phyloP scores from a whole-genome alignment of 768 basidiomycete species.

The Dacryopinax spathularia region DNA sequence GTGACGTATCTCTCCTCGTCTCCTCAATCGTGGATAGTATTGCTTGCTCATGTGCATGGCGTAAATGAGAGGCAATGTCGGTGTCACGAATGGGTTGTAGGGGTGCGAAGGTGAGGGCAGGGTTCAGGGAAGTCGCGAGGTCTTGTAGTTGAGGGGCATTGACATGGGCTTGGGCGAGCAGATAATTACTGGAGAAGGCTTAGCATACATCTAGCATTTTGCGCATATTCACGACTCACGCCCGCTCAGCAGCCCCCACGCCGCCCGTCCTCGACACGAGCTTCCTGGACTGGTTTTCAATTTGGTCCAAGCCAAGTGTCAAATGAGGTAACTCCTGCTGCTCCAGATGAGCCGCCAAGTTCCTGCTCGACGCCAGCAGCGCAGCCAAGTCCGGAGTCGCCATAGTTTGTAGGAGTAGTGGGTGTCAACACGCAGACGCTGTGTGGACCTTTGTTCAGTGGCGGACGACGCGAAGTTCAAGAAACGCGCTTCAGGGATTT shows the following conservation, averaged over 20 bases:
- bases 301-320: conserved; percentile 81
- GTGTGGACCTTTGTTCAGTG: not conserved
- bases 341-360: conserved; percentile 61
- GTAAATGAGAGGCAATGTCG: conserved; percentile 83
- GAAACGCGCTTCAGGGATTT: too few relatives aligned
- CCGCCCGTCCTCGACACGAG: conserved; percentile 59
- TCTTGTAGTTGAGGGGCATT: conserved; percentile 77
- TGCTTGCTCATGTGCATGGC: conserved; percentile 89
- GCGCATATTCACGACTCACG: not conserved
- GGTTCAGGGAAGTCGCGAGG: conserved; percentile 72
- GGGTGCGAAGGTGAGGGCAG: conserved; percentile 69
- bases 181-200: conserved; percentile 51
- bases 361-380: conserved; percentile 24
- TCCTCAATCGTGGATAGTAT: conserved; percentile 90
- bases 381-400: conserved; percentile 12
- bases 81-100: conserved; percentile 89
- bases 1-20: conserved; percentile 67
- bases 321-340: conserved; percentile 76
- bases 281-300: conserved; percentile 80
- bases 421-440: not conserved
- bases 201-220: too few relatives aligned
- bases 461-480: conserved; percentile 4
- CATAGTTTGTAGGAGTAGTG: not conserved
- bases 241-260: conserved; percentile 34
- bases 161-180: conserved; percentile 86